A percentile compares a stretch with the other conserved stretches of the same genome.
Evolutionary conservation across 2,329 filamentous ascomycete genomes (phyloP).

Genomic region (Diaporthe sp.): DNA sequence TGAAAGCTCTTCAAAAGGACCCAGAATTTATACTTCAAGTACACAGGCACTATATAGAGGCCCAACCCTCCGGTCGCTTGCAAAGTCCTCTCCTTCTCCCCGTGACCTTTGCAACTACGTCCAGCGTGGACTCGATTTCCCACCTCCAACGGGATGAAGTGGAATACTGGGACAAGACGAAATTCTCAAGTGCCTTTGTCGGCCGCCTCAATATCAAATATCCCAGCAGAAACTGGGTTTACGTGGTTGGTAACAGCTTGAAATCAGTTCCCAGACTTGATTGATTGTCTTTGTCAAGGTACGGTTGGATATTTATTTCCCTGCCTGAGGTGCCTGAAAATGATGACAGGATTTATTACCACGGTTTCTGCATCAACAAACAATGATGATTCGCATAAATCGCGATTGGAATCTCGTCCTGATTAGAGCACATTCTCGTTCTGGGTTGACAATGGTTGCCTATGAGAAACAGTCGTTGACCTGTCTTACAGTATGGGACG

Average conservation of each 20-base stretch:
- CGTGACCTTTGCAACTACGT: not conserved
- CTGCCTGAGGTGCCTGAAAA: not conserved
- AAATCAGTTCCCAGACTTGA: not conserved
- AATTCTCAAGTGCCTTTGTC: not conserved
- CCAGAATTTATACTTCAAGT: not conserved
- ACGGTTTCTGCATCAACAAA: slow-evolving; percentile 35
- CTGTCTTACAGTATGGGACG: not conserved
- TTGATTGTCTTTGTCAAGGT: not conserved
- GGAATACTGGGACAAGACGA: too few species aligned
- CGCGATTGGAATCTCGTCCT: slow-evolving; percentile 35
- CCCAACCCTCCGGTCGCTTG: too few species aligned
- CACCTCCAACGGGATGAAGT: too few species aligned
- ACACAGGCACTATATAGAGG: not conserved
- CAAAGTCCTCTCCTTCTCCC: not conserved
- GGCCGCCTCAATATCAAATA: not conserved
- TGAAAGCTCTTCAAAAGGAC: slow-evolving; percentile 14
- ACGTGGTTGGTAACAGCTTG: too few species aligned
- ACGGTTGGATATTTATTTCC: not conserved
- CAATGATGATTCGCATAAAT: slow-evolving; percentile 32
- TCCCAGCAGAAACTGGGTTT: not conserved
- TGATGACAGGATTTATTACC: slow-evolving; percentile 35
- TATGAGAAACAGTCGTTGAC: not conserved
- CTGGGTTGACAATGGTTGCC: not conserved
- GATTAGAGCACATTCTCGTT: slow-evolving; percentile 12
- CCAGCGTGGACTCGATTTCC: not conserved